Evolutionary conservation across 306 rosid species (phyloP), one percentile per base, ranked within the genome.

Genomic region (Inga leiocalycina): DNA sequence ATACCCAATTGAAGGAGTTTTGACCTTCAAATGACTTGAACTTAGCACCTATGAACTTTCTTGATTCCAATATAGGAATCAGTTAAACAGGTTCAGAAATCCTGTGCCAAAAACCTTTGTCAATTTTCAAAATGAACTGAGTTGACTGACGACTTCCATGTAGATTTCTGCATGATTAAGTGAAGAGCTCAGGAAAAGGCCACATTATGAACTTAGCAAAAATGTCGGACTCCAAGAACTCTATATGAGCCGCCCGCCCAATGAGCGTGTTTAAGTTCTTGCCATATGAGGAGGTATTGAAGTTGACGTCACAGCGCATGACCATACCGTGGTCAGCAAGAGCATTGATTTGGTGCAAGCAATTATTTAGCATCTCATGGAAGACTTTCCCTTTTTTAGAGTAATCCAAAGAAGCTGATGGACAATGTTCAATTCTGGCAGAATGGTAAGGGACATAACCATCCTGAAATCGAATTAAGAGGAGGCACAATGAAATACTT

Each of bases 361-460:
- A 94, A 84, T 90, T 85, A 37, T 89, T 94, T 78, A 94, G 85
- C 98, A 94, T 94, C 85, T 93, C 94, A 65, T 86, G 74, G 79
- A 91, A 94, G 20, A 88, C 76, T 75, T 93, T 93, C 11, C 93
- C 92, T 77, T 88, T 92, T 78, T 83, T 92, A 10, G 97, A 93
- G 82, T 76, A 79, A 85, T 94, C 97, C 83, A 77, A 35, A 65
- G 88, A 80, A 82, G 97, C 97, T 79, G 90, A 91, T 81, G 88
- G 92, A 84, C 97, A 91, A 68, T 82, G 73, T 81, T 94, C 98
- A 68, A 94, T 89, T 85, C 97, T 89, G 41, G 98, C 98, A 22
- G 98, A 94, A 85, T 94, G 98, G 46, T 94, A 94, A 6, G 98
- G 98, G 30, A 94, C 97, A 87, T 94, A 94, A 30, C 98, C 98